Percentiles rank a stretch among this genome's conserved stretches.
These are phyloP conservation scores for Termitomyces heimii DNA, from an alignment of 768 basidiomycete genomes.

Conservation along the genomic window DNA sequence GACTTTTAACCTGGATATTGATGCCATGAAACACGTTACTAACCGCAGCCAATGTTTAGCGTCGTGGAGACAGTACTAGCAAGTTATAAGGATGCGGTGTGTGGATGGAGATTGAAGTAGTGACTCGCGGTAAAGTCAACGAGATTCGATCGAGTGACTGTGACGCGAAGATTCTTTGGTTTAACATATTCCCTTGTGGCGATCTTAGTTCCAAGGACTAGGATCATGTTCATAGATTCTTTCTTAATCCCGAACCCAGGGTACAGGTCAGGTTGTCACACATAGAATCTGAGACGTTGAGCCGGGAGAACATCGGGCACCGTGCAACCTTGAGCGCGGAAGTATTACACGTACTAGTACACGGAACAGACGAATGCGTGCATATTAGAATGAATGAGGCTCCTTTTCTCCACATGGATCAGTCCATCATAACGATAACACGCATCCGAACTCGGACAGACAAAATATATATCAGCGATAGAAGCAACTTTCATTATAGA, in stretches of 20 bases:
- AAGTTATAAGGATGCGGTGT: neutral
- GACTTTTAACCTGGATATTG: neutral
- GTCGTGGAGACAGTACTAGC: neutral
- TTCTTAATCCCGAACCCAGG: neutral
- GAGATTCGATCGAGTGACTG: neutral
- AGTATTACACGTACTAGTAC: neutral
- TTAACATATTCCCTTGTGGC: neutral
- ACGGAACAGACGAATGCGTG: neutral
- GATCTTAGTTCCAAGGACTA: neutral
- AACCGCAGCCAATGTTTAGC: too few species aligned
- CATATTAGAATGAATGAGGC: neutral
- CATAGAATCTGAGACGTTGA: neutral
- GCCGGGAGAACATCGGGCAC: conserved; percentile 4
- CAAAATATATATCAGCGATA: conserved; percentile 4
- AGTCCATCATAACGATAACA: neutral
- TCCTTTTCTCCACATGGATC: neutral
- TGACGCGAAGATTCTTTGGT: neutral
- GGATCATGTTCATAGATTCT: neutral
- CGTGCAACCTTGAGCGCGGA: neutral
- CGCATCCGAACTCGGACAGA: neutral
- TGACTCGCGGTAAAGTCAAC: too few species aligned
- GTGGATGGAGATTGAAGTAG: neutral
- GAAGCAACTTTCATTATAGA: conserved; percentile 14
- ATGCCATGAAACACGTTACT: neutral
- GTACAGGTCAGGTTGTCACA: neutral